Base-by-base conservation (phyloP, 1,139 yeast species). In the Geotrichum klebahnii region DNA sequence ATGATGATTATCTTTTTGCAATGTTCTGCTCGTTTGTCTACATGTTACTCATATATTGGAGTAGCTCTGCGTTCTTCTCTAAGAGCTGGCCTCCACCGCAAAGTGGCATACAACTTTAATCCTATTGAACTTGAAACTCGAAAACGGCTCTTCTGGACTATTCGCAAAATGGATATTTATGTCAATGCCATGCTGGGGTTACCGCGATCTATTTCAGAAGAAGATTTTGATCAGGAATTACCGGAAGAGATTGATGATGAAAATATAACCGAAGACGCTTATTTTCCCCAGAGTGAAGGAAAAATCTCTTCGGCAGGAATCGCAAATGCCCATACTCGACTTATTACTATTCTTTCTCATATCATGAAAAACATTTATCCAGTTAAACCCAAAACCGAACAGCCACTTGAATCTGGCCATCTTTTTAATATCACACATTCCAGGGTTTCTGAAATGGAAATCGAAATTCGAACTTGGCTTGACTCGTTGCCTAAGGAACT, bases 11-110 rank as follows among this genome's bases (percentile, higher is more conserved):
- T 89, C 59, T 89, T 88, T 64, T 70, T 89, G 50, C 96, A 89
- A 67, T 88, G 96, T 64, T 84, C 95, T 2, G 96, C 96, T 0
- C 75, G 96, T 55, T 72, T 90, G 52, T 84, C 95, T 0, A 87
- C 96, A 0, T 89, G 97, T 67, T 89, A 89, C 65, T 82, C 95
- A 0, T 89, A 87, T 65, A 85, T 88, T 57, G 96, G 97, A n/a
- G 84, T 87, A 47, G 97, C 96, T 0, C 70, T 89, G 60, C 74
- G 97, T 62, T 83, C 92, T 47, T 95, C 95, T 0, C 69, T 89
- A 47, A 77, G 94, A 57, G 94, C 88, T 62, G 97, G 97, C 0
- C 72, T 87, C 33, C 97, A 89, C 66, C 74, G 97, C 57, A 82
- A 83, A 60, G 73, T 85, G 44, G 74, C 79, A 28, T 78, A 76